phyloP scores from a whole-genome alignment of 225 moss, liverwort and hornwort genomes.

The Asterella californica region DNA sequence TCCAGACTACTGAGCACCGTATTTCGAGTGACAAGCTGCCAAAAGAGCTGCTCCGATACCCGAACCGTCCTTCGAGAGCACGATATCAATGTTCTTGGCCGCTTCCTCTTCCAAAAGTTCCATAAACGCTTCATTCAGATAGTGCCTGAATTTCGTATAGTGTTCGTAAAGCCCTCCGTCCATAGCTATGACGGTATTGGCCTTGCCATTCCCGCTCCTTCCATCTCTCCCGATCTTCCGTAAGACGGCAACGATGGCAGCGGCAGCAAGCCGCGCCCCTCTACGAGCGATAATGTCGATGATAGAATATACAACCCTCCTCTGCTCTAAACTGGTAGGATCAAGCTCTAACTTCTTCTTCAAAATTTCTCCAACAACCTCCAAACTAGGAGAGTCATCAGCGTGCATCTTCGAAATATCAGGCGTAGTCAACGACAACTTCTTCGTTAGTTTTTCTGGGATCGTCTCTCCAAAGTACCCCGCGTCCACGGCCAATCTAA shows the following conservation, averaged over 20 bases:
- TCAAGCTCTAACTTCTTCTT: conserved; percentile 13
- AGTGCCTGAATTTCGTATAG: conserved; percentile 33
- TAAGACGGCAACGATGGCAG: conserved; percentile 35
- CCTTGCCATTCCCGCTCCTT: conserved; percentile 10
- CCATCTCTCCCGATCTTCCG: conserved; percentile 36
- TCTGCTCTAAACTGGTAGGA: conserved; percentile 16
- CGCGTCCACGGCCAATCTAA: conserved; percentile 26
- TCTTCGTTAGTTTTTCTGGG: conserved; percentile 19
- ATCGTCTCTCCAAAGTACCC: conserved; percentile 9
- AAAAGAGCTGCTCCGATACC: conserved; percentile 40
- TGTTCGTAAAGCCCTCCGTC: conserved; percentile 41
- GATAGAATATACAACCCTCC: conserved; percentile 27
- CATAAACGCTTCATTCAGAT: conserved; percentile 30
- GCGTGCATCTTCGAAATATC: conserved; percentile 29
- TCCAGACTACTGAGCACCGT: conserved; percentile 12
- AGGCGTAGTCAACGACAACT: conserved; percentile 26
- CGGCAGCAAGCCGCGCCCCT: conserved; percentile 36
- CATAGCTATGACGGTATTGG: conserved; percentile 37
- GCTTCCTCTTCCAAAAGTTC: conserved; percentile 31
- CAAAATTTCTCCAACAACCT: conserved; percentile 23
- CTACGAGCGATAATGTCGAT: conserved; percentile 26
- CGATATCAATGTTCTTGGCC: conserved; percentile 25
- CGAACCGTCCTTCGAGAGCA: conserved; percentile 40
- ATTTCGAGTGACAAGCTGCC: conserved; percentile 37
- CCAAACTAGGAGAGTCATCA: conserved; percentile 21